Evolutionary conservation across 495 filamentous ascomycete genomes (phyloP), one percentile per base, ranked within the genome.

Genomic region (Neurospora sp.): DNA sequence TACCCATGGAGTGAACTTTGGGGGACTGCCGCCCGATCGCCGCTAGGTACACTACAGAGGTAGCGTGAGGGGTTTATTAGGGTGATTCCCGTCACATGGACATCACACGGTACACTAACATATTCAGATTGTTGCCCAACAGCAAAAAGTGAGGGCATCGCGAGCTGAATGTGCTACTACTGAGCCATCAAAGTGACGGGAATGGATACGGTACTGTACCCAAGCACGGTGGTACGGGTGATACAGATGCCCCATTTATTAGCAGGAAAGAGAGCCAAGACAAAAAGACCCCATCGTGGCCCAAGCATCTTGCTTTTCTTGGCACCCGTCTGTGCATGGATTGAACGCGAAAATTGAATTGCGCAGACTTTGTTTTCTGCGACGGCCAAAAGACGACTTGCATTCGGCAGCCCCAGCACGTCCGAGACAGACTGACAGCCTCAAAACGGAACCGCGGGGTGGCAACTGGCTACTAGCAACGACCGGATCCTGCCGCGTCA

Each of bases 401-500:
- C 44, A 16, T 59, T 31, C 22, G 48, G n/a, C 48, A 59, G 22
- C 48, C 22, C 20, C 48, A 59, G 48, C 22, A 59, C 48, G 7
- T 14, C n/a, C n/a, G 48, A 59, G 46, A 27, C 48, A 14, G 11
- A 27, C 46, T 27, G 20, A 48, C 46, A 53, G 20, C 20, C n/a
- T 53, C 46, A 10, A 22, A 48, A 22, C 46, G 46, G 46, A 22
- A 22, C 44, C n/a, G 9, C 22, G 10, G 44, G 44, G n/a, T 48
- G n/a, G 44, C 46, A 53, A 53, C 10, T 53, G 46, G 44, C 46
- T 22, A 53, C 10, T 53, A 20, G 9, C n/a, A 53, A 53, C 46
- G 35, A 69, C 68, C 74, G 61, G 72, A 71, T 61, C 59, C 69
- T 73, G 72, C 69, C 74, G 69, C 72, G 41, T 44, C 27, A 38